Base-by-base conservation (phyloP, 1,284 basidiomycete genomes). In the Leccinum pachyderme region DNA sequence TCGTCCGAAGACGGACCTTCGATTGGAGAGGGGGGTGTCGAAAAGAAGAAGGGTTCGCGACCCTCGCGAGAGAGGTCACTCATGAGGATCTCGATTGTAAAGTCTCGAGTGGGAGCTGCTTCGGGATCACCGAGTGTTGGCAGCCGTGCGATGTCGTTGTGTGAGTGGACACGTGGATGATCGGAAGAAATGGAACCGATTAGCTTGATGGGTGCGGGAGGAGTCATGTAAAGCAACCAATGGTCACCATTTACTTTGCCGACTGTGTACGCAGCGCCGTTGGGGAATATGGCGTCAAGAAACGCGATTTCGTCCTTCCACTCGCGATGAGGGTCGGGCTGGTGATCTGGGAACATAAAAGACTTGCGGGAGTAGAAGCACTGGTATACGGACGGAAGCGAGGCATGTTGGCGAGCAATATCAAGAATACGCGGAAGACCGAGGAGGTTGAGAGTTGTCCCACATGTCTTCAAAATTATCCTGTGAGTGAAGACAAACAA, bases 271-370 rank as follows among this genome's bases (percentile, higher is more conserved):
- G 95, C 97, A 4, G 93, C 85, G 49, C 95, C 95, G 62, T 86
- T 82, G 51, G 78, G 74, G 72, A 99, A 98, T 61, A 95, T 87
- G 59, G 83, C 83, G 71, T 99, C 96, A 51, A 99, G 81, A 68
- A 89, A 97, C 55, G 86, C 82, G 60, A 98, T 91, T 76, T 99
- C 97, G 58, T 92, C 83, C 62, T 86, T 84, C 97, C 97, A 99
- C 71, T 95, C 93, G 59, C 86, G 82, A 75, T 99, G 97, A 28
- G 96, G 96, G 2, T 95, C 95, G 43, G 81, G 79, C 71, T 99
- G 97, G 46, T 91, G 86, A 72, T 99, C 97, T 15, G 97, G 97
- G 74, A 99, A 99, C 91, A 99, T 98, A 83, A 99, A 99, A 9
- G 91, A 90, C 76, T 99, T 99, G 66, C 96, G 88, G 49, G 94